Evolutionary conservation across 2,329 filamentous ascomycete genomes (phyloP).

Genomic region (Penicillium hesseltinei): DNA sequence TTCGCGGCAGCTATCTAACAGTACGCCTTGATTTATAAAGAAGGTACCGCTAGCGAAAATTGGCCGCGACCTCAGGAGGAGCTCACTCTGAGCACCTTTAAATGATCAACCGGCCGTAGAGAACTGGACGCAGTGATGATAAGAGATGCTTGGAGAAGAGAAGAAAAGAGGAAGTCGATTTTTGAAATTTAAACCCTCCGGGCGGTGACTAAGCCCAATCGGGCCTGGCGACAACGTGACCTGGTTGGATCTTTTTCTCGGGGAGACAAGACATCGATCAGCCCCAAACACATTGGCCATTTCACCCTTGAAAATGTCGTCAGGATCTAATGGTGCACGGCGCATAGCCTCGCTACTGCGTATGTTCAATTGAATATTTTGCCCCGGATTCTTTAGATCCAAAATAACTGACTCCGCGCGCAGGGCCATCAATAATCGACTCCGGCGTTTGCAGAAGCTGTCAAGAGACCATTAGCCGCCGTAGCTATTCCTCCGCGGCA

Average conservation of each 20-base stretch:
- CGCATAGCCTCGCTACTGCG: constrained; percentile 41
- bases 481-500: constrained; percentile 42
- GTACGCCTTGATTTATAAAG: constrained; percentile 65
- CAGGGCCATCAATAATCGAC: constrained; percentile 40
- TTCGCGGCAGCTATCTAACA: constrained; percentile 97
- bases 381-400: not conserved
- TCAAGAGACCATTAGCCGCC: constrained; percentile 41
- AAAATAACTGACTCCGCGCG: constrained; percentile 16
- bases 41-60: constrained; percentile 99
- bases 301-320: constrained; percentile 35
- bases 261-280: constrained; percentile 20
- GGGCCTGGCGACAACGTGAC: constrained; percentile 37
- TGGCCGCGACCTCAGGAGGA: constrained; percentile 62
- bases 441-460: constrained; percentile 45
- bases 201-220: constrained; percentile 21
- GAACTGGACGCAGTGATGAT: constrained; percentile 77
- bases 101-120: constrained; percentile 88
- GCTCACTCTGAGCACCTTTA: constrained; percentile 77
- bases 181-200: constrained; percentile 29
- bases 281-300: constrained; percentile 8
- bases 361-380: constrained; percentile 26
- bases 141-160: constrained; percentile 73
- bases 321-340: constrained; percentile 43
- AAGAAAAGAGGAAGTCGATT: constrained; percentile 32
- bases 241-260: constrained; percentile 40